Base-by-base conservation (phyloP, 805 yeast genomes). In the Candida quercuum region DNA sequence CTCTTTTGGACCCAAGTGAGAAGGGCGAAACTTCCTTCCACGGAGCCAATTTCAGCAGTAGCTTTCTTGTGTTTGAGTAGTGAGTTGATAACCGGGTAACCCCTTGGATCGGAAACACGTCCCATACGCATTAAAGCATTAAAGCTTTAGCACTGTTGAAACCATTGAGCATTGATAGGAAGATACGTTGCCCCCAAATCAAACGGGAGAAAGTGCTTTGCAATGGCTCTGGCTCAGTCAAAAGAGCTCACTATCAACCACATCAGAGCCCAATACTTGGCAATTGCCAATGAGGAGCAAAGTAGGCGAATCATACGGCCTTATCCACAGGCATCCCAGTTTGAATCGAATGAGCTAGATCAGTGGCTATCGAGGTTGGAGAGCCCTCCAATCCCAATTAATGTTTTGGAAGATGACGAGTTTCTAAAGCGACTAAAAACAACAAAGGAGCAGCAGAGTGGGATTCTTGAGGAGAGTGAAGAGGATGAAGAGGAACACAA, bases 381-480 rank as follows among this genome's bases (percentile, higher is more conserved):
- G 24, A 43, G 50, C 9, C 61, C 61, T 0, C 61, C 61, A 3
- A 54, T 57, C n/a, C 60, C 60, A 1, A 37, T 54, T 8, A 57
- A 56, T 18, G 52, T 50, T 1, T 33, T 47, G 17, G 56, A 51
- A 33, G 54, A 50, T 26, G 30, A 37, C 1, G 48, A 43, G 17
- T 35, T 46, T 15, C 15, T 32, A n/a, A 32, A 37, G 24, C 35
- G 39, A 7, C 30, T 47, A 15, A 36, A 23, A 4, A 31, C 24
- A 11, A 37, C 40, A 24, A 22, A 35, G 32, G 45, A 39, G 4
- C 30, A 14, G 18, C 30, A 28, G 17, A 7, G 24, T 9, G 15
- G 18, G 11, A 33, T n/a, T 19, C 13, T 33, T 13, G 28, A 32
- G 12, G 31, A 39, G 22, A 38, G 38, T 16, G 27, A 33, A 19